Evolutionary conservation across 768 basidiomycete species (phyloP).

Genomic region (Mrakia gelida): DNA sequence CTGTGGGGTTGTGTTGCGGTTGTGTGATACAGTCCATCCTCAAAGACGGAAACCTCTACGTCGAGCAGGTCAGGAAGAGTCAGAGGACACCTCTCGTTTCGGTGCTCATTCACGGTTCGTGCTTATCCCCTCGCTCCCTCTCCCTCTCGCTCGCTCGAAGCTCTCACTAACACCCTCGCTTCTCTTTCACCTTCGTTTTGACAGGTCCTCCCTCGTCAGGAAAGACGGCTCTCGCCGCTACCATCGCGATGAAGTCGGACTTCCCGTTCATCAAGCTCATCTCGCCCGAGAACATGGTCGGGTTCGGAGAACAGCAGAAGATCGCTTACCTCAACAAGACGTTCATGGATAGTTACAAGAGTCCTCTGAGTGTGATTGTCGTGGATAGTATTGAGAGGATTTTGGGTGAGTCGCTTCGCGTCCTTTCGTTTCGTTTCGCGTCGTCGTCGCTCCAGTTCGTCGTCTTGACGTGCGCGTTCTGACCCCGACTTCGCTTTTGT

Average conservation of each 20-base stretch:
- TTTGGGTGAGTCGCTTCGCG: conserved; percentile 57
- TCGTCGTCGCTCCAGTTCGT: too few relatives aligned
- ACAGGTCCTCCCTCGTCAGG: conserved; percentile 76
- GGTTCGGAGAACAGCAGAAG: conserved; percentile 87
- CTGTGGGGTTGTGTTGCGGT: background rate
- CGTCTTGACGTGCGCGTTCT: too few relatives aligned
- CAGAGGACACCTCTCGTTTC: conserved; percentile 87
- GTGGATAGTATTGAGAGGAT: conserved; percentile 91
- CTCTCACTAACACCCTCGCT: background rate
- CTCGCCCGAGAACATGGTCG: conserved; percentile 94
- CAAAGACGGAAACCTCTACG: conserved; percentile 77
- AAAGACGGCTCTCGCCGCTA: conserved; percentile 90
- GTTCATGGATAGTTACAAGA: conserved; percentile 94
- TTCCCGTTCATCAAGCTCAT: conserved; percentile 98
- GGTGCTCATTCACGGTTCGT: conserved; percentile 68
- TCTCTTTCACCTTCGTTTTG: background rate
- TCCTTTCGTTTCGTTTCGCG: background rate
- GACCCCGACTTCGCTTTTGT: too few relatives aligned
- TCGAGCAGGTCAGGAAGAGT: conserved; percentile 88
- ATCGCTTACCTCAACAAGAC: conserved; percentile 84
- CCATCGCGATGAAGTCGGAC: conserved; percentile 85
- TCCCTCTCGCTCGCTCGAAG: background rate
- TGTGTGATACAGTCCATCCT: conserved; percentile 62
- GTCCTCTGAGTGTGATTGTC: conserved; percentile 90
- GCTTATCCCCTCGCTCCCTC: background rate